These are phyloP conservation scores for Amesomyces nigricolor DNA, from an alignment of 2,329 filamentous ascomycete genomes.

Conservation along the genomic window DNA sequence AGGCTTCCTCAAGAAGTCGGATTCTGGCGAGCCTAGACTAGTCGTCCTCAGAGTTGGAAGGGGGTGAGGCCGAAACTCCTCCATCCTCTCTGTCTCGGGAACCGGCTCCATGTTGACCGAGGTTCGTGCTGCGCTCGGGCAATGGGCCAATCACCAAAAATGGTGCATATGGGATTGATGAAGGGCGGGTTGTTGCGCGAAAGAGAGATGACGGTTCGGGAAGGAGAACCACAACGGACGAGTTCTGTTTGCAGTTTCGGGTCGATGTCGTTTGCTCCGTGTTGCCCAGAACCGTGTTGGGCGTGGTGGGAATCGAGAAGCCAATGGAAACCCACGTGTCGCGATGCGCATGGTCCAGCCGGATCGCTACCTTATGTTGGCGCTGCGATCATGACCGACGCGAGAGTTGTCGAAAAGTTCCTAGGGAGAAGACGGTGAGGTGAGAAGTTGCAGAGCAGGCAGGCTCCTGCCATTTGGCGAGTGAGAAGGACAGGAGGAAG, in stretches of 20 bases:
- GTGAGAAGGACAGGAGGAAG: background rate
- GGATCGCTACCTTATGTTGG: constrained; percentile 1
- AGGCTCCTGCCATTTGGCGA: constrained; percentile 11
- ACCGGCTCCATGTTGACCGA: constrained; percentile 55
- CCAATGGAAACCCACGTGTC: background rate
- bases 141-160: constrained; percentile 13
- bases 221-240: background rate
- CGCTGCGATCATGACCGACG: constrained; percentile 4
- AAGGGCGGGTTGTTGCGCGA: background rate
- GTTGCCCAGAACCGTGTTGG: background rate
- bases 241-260: constrained; percentile 6
- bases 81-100: constrained; percentile 62
- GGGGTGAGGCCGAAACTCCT: constrained; percentile 57
- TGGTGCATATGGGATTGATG: constrained; percentile 9
- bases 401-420: background rate
- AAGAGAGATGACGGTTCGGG: background rate
- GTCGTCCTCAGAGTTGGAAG: constrained; percentile 47
- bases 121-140: constrained; percentile 20
- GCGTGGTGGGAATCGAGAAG: background rate
- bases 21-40: constrained; percentile 32
- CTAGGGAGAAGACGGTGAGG: constrained; percentile 8
- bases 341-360: background rate
- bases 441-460: constrained; percentile 4
- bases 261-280: background rate
- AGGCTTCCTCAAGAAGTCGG: constrained; percentile 46